Evolutionary conservation across 2,329 filamentous ascomycete species (phyloP).

Genomic region (Dactylella cylindrospora): DNA sequence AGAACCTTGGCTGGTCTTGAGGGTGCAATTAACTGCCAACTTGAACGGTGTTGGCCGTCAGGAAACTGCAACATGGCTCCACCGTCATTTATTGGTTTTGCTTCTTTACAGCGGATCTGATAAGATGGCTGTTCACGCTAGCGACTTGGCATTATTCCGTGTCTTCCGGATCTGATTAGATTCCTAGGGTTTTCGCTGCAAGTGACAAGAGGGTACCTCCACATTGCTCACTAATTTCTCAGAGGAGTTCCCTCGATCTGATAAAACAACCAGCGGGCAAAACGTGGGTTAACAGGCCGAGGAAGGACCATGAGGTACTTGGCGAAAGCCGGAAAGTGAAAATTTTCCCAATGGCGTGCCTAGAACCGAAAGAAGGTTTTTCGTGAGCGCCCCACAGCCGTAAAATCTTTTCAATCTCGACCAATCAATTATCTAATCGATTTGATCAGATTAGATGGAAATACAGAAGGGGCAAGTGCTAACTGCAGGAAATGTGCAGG

Average conservation of each 20-base stretch:
- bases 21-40: too few species aligned
- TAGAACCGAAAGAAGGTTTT: slow-evolving; percentile 16
- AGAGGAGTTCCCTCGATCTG: slow-evolving; percentile 44
- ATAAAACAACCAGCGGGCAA: slow-evolving; percentile 29
- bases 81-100: slow-evolving; percentile 16
- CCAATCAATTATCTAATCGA: slow-evolving; percentile 43
- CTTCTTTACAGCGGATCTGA: slow-evolving; percentile 40
- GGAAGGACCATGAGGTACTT: slow-evolving; percentile 20
- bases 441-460: slow-evolving; percentile 44
- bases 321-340: slow-evolving; percentile 31
- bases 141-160: slow-evolving; percentile 44
- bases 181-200: slow-evolving; percentile 23
- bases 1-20: slow-evolving; percentile 13
- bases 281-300: slow-evolving; percentile 21
- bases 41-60: slow-evolving; percentile 13
- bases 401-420: slow-evolving; percentile 9
- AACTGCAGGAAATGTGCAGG: neutral
- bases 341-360: slow-evolving; percentile 41
- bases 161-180: slow-evolving; percentile 45
- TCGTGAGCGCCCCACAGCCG: slow-evolving; percentile 25
- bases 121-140: slow-evolving; percentile 41
- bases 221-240: slow-evolving; percentile 24
- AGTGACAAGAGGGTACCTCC: slow-evolving; percentile 8
- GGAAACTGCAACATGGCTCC: slow-evolving; percentile 3
- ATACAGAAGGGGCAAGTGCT: slow-evolving; percentile 21